Conservation (phyloP, 306 rosid genomes). For the Cyclanthera cordifolia region DNA sequence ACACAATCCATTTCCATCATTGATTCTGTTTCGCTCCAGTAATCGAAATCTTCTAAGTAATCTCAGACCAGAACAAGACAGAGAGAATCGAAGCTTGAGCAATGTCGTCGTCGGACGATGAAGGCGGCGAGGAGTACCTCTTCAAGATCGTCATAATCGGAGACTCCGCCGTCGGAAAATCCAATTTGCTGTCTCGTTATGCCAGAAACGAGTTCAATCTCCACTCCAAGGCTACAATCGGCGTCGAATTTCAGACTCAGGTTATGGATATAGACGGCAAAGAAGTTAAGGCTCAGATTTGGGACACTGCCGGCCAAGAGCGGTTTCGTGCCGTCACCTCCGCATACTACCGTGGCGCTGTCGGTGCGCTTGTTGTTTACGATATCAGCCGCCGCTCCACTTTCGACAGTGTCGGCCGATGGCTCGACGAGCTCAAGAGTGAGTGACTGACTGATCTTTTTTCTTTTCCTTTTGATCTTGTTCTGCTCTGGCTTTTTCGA, state of each 20-base stretch:
- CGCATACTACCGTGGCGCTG: constrained; percentile 87
- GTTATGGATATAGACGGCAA: constrained; percentile 68
- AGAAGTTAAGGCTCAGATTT: constrained; percentile 92
- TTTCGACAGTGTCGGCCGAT: constrained; percentile 70
- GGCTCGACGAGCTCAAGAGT: constrained; percentile 97
- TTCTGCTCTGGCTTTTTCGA: neutral
- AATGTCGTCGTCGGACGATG: constrained; percentile 75
- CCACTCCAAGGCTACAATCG: constrained; percentile 92
- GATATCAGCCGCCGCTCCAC: constrained; percentile 78
- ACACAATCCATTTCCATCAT: neutral
- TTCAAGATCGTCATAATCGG: constrained; percentile 89
- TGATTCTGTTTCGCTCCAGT: neutral
- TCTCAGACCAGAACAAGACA: neutral
- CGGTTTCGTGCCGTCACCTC: constrained; percentile 93
- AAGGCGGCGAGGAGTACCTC: constrained; percentile 79
- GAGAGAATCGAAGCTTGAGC: neutral
- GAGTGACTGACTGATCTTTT: neutral
- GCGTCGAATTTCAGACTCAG: constrained; percentile 89
- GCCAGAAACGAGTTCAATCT: constrained; percentile 77
- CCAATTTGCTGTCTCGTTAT: constrained; percentile 67
- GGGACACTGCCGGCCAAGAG: constrained; percentile 98
- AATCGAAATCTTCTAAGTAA: neutral
- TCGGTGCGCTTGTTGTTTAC: constrained; percentile 78
- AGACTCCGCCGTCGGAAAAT: constrained; percentile 80
- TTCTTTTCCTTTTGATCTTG: neutral